Evolutionary conservation across 2,329 filamentous ascomycete genomes (phyloP), one percentile per base, ranked within the genome.

Genomic region (Pseudophaeomoniella oleicola): DNA sequence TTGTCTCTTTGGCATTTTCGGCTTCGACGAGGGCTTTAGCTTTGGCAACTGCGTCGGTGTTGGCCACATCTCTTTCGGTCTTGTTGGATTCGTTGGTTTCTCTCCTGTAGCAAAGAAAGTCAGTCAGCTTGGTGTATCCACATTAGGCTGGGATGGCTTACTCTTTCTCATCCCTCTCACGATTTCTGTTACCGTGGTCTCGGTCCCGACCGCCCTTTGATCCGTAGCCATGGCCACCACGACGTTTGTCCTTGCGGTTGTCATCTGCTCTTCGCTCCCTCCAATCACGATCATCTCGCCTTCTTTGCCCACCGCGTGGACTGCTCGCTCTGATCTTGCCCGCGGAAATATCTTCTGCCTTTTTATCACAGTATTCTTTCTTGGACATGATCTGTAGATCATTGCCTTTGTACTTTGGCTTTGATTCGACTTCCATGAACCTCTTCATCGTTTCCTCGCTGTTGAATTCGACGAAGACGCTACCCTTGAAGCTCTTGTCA

Each of bases 381-480:
- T 98, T 98, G 60, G 75, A 78, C 75, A 84, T 87, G 63, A 90
- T 78, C 54, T 77, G 64, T 36, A 96, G 69, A 19, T 84, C 77
- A 46, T 82, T 69, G 36, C 71, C 86, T 58, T 93, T 78, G 76
- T 78, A 98, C 56, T 78, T 74, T 41, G 90, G 90, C 57, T 81
- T 78, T 14, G 83, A 78, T 37, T 93, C 81, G 30, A 85, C 64
- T 11, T 66, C 75, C 42, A 94, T 64, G 62, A 98, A 98, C 40
- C 76, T 75, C 56, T 86, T 71, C 50, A 83, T 78, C 15, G 75
- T 71, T 47, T 92, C 83, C 51, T 86, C 79, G 35, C 74, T 73
- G 43, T 74, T 70, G 58, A 96, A 98, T 59, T 94, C 88, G 46
- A 94, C 84, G 54, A 94, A 96, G 40, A 94, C 84, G 47, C 85